A percentile compares a stretch with the other conserved stretches of the same genome.
Conservation (phyloP, 345 rosid species). For the Populus deltoides region DNA sequence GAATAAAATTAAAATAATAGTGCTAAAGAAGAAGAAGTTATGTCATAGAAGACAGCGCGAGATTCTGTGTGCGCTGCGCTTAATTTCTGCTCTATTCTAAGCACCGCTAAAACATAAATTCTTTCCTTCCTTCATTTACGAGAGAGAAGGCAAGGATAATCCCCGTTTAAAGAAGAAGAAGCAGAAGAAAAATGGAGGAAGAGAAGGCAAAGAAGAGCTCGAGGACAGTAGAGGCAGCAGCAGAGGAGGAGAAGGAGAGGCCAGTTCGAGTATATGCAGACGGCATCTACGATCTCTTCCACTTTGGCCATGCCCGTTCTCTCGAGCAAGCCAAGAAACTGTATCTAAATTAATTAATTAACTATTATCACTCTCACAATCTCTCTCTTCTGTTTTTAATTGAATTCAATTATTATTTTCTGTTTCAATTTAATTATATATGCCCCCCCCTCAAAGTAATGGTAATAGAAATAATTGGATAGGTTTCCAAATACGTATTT, state of each 20-base stretch:
- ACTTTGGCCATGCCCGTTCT: constrained; percentile 34
- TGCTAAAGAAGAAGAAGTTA: background rate
- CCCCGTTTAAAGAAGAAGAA: no score
- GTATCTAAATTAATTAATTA: background rate
- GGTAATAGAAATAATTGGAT: background rate
- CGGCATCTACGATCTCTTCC: constrained; percentile 37
- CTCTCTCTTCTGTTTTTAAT: background rate
- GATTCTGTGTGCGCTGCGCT: background rate
- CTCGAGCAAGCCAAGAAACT: constrained; percentile 32
- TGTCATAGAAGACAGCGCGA: background rate
- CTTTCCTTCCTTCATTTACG: background rate
- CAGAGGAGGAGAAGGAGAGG: background rate
- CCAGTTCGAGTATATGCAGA: constrained; percentile 30
- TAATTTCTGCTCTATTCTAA: background rate
- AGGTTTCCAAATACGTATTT: constrained; percentile 66
- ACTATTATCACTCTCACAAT: background rate
- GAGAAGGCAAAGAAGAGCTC: background rate
- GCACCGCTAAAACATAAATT: background rate
- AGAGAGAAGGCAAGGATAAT: background rate
- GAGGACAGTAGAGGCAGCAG: background rate
- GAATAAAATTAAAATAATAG: no score
- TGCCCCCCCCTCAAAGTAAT: no score
- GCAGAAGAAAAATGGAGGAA: background rate
- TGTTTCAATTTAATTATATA: background rate
- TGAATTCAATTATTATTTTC: no score